Conservation (phyloP, 257 asterid species). For the Rehmannia glutinosa region DNA sequence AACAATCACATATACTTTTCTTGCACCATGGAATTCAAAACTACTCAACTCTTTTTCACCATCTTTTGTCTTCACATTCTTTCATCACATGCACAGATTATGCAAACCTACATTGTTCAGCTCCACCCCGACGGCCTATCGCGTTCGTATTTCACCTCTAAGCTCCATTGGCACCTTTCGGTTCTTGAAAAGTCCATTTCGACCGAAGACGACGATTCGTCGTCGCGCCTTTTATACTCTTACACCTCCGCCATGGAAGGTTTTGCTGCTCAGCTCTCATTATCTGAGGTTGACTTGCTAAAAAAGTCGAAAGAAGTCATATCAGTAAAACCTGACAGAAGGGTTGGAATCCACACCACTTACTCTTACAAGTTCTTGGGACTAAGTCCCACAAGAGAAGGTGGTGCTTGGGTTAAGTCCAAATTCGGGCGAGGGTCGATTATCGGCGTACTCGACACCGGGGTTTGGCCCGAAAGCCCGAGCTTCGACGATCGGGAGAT, state of each 20-base stretch:
- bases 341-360: conserved; percentile 62
- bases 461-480: conserved; percentile 89
- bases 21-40: conserved; percentile 32
- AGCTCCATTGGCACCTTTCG: conserved; percentile 78
- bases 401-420: conserved; percentile 64
- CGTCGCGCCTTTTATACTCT: conserved; percentile 73
- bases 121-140: conserved; percentile 58
- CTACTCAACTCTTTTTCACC: conserved; percentile 21
- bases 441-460: conserved; percentile 83
- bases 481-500: conserved; percentile 70
- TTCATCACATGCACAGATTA: conserved; percentile 32
- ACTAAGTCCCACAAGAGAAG: conserved; percentile 34
- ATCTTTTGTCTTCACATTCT: conserved; percentile 25
- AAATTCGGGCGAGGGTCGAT: conserved; percentile 71
- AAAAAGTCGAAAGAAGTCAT: conserved; percentile 42
- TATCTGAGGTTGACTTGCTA: conserved; percentile 38
- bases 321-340: conserved; percentile 62
- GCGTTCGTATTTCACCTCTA: conserved; percentile 41
- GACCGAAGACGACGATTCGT: conserved; percentile 28
- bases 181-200: conserved; percentile 48
- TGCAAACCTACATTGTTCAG: conserved; percentile 79
- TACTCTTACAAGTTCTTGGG: conserved; percentile 84
- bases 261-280: conserved; percentile 70
- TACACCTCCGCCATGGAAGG: conserved; percentile 78
- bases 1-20: neutral